phyloP scores from a whole-genome alignment of 345 rosid genomes.

The Acer yangbiense region DNA sequence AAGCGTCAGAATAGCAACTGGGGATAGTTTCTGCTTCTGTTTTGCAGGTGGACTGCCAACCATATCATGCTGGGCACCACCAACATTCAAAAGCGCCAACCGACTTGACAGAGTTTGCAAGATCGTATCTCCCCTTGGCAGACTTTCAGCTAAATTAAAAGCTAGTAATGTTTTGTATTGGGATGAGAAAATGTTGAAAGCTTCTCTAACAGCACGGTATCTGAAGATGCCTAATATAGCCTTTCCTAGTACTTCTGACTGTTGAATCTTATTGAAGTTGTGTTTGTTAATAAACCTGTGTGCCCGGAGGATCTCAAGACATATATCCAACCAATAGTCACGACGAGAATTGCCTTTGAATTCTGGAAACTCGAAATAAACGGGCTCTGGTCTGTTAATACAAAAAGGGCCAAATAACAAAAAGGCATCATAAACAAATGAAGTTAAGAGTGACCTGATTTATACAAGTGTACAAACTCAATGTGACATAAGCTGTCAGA shows the following conservation, averaged over 20 bases:
- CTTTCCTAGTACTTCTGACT: conserved; percentile 71
- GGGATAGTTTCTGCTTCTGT: conserved; percentile 51
- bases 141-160: conserved; percentile 90
- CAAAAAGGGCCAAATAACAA: conserved; percentile 8
- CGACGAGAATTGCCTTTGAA: conserved; percentile 91
- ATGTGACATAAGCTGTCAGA: conserved; percentile 18
- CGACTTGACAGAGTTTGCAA: conserved; percentile 68
- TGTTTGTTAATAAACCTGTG: conserved; percentile 68
- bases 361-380: conserved; percentile 89
- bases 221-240: conserved; percentile 74
- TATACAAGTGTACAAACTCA: conserved; percentile 20
- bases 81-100: conserved; percentile 50
- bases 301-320: conserved; percentile 75
- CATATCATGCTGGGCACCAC: conserved; percentile 33
- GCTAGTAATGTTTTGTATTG: conserved; percentile 77
- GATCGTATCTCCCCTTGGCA: conserved; percentile 84
- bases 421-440: conserved; percentile 12
- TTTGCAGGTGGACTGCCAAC: conserved; percentile 43
- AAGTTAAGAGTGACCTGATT: conserved; percentile 9
- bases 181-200: conserved; percentile 74
- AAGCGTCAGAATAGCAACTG: conserved; percentile 64
- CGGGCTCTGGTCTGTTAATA: conserved; percentile 66
- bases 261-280: conserved; percentile 65
- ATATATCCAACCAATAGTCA: conserved; percentile 87
- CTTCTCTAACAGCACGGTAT: conserved; percentile 79